phyloP scores from a whole-genome alignment of 2,329 filamentous ascomycete genomes.

The Hypoxylon rubiginosum region DNA sequence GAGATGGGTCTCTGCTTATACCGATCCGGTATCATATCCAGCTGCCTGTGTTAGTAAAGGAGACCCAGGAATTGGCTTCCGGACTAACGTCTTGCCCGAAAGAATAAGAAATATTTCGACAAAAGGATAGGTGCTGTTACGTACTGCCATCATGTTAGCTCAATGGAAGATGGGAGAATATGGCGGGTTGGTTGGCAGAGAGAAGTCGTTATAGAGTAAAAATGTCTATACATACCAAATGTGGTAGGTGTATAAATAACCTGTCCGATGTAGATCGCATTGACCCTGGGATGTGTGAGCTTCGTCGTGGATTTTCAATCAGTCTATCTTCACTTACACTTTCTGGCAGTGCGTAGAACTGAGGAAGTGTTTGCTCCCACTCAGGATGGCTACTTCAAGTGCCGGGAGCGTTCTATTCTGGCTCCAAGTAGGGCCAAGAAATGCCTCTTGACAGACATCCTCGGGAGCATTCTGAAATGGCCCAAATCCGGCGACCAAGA shows the following conservation, averaged over 20 bases:
- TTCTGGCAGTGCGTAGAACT: constrained; percentile 83
- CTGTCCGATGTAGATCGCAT: constrained; percentile 84
- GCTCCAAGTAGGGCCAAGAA: constrained; percentile 62
- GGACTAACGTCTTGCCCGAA: not conserved
- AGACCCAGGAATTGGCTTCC: not conserved
- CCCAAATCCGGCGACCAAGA: constrained; percentile 86
- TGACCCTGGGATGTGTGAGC: constrained; percentile 62
- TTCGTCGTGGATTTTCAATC: not conserved
- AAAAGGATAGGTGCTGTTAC: constrained; percentile 6
- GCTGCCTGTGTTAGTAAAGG: constrained; percentile 46
- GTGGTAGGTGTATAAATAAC: constrained; percentile 86
- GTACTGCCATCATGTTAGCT: constrained; percentile 32
- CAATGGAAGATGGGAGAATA: not conserved
- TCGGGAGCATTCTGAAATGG: constrained; percentile 86
- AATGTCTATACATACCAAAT: constrained; percentile 58
- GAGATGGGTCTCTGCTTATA: constrained; percentile 89
- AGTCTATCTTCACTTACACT: constrained; percentile 61
- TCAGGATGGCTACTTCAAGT: constrained; percentile 85
- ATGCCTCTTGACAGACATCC: constrained; percentile 72
- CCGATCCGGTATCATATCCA: constrained; percentile 86
- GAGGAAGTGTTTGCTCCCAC: constrained; percentile 83
- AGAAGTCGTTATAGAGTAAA: not conserved
- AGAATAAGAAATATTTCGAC: not conserved
- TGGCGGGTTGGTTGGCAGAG: not conserved
- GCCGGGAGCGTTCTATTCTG: constrained; percentile 76